Conservation (phyloP, 2,329 filamentous ascomycete species). For the Hysterium pulicare region DNA sequence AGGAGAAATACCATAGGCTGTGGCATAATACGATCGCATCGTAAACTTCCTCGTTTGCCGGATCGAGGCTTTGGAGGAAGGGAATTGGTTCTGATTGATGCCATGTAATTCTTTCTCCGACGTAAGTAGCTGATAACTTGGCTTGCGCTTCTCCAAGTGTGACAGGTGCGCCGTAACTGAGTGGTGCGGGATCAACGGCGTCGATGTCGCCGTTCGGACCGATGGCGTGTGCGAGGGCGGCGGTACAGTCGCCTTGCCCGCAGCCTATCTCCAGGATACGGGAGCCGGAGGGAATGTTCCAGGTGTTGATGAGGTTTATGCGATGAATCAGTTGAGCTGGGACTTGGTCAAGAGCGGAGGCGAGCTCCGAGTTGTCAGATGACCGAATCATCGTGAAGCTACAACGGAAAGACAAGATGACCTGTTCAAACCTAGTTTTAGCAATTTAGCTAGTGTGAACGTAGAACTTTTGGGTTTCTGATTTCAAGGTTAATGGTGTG, state of each 20-base stretch:
- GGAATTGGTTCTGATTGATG: conserved; percentile 3
- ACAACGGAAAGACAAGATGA: no score
- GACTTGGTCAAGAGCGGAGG: no score
- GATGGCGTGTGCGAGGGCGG: conserved; percentile 50
- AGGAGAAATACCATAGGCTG: conserved; percentile 54
- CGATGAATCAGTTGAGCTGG: conserved; percentile 24
- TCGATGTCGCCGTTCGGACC: conserved; percentile 46
- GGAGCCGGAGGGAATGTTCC: conserved; percentile 28
- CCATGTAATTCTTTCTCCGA: conserved; percentile 5
- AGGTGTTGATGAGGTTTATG: conserved; percentile 18
- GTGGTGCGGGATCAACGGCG: conserved; percentile 52
- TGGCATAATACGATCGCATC: conserved; percentile 51
- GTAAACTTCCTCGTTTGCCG: conserved; percentile 24
- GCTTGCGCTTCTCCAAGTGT: conserved; percentile 11
- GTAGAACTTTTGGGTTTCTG: no score
- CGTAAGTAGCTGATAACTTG: conserved; percentile 5
- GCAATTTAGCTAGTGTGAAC: no score
- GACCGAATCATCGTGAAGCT: no score
- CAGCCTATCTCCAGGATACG: conserved; percentile 57
- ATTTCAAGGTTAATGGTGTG: no score
- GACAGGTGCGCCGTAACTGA: conserved; percentile 44
- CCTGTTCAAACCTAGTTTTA: no score
- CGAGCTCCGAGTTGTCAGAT: no score
- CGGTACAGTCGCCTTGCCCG: conserved; percentile 58
- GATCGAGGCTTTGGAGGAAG: conserved; percentile 1